Evolutionary conservation across 495 filamentous ascomycete species (phyloP).

Genomic region (Delitschia confertaspora): DNA sequence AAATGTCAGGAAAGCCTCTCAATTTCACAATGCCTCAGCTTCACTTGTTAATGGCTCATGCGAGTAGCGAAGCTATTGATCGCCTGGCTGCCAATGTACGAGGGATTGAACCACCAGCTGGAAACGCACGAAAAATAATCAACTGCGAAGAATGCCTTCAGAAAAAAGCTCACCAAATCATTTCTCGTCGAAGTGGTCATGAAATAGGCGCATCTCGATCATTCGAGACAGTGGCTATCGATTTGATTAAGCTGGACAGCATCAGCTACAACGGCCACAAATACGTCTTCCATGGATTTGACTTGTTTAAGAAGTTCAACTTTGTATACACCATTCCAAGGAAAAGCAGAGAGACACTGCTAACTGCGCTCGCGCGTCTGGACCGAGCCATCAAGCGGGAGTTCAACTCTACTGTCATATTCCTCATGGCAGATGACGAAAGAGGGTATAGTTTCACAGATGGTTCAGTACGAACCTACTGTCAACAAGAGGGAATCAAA

Average conservation of each 20-base stretch:
- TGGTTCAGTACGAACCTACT: no score
- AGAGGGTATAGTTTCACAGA: constrained; percentile 4
- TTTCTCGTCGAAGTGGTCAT: constrained; percentile 7
- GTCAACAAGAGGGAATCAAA: background rate
- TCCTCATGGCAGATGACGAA: constrained; percentile 6
- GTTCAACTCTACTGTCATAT: constrained; percentile 5
- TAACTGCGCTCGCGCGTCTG: background rate
- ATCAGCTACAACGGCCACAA: constrained; percentile 10
- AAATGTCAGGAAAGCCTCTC: background rate
- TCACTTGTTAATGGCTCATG: constrained; percentile 2
- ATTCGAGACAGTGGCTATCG: constrained; percentile 12
- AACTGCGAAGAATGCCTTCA: constrained; percentile 9
- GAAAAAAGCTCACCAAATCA: constrained; percentile 13
- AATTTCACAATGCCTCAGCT: constrained; percentile 4
- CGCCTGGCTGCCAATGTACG: constrained; percentile 2
- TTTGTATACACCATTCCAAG: constrained; percentile 6
- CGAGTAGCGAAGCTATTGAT: constrained; percentile 5
- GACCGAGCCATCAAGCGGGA: constrained; percentile 4
- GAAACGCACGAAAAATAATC: constrained; percentile 2
- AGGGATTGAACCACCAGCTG: background rate
- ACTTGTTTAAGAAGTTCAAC: constrained; percentile 13
- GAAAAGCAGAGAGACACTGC: constrained; percentile 2
- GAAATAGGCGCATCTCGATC: constrained; percentile 4
- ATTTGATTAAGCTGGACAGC: constrained; percentile 6
- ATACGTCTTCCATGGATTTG: constrained; percentile 8